Evolutionary conservation across 139 green algal species (phyloP).

Genomic region (Chlorella vulgaris): DNA sequence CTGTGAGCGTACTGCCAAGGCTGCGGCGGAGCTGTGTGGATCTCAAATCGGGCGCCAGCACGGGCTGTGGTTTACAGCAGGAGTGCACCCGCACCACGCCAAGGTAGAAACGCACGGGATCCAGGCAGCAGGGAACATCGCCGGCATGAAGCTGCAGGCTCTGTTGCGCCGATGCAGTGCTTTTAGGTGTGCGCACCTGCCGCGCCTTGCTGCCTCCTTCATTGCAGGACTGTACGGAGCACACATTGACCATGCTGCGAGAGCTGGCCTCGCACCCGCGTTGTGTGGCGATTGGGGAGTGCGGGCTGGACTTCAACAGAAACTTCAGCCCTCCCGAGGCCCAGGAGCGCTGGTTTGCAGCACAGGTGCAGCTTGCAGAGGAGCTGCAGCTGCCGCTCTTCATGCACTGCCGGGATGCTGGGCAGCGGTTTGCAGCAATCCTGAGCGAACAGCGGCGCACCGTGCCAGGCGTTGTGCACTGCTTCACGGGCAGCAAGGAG

Average conservation of each 20-base stretch:
- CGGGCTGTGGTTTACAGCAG: slow-evolving; percentile 73
- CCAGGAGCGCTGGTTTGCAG: slow-evolving; percentile 70
- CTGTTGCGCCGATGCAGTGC: too few relatives aligned
- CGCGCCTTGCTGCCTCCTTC: neutral
- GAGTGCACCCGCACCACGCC: slow-evolving; percentile 79
- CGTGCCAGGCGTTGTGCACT: slow-evolving; percentile 71
- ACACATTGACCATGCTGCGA: slow-evolving; percentile 54
- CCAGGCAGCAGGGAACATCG: too few relatives aligned
- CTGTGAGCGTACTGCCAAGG: slow-evolving; percentile 43
- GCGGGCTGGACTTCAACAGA: slow-evolving; percentile 82
- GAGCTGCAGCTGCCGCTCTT: slow-evolving; percentile 77
- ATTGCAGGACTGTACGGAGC: slow-evolving; percentile 44
- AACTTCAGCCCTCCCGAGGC: slow-evolving; percentile 75
- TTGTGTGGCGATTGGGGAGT: slow-evolving; percentile 73
- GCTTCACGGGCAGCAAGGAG: slow-evolving; percentile 70
- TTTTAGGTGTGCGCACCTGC: too few relatives aligned
- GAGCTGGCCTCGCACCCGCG: slow-evolving; percentile 49
- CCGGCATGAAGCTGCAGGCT: too few relatives aligned
- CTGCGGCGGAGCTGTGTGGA: slow-evolving; percentile 27
- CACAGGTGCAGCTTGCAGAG: slow-evolving; percentile 65
- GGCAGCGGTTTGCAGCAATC: slow-evolving; percentile 52
- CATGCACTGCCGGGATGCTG: slow-evolving; percentile 80
- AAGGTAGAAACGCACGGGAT: slow-evolving; percentile 58
- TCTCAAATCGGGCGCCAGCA: neutral
- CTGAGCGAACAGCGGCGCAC: slow-evolving; percentile 47